Base-by-base conservation (phyloP, 2,329 filamentous ascomycete genomes). In the Alternaria arborescens region DNA sequence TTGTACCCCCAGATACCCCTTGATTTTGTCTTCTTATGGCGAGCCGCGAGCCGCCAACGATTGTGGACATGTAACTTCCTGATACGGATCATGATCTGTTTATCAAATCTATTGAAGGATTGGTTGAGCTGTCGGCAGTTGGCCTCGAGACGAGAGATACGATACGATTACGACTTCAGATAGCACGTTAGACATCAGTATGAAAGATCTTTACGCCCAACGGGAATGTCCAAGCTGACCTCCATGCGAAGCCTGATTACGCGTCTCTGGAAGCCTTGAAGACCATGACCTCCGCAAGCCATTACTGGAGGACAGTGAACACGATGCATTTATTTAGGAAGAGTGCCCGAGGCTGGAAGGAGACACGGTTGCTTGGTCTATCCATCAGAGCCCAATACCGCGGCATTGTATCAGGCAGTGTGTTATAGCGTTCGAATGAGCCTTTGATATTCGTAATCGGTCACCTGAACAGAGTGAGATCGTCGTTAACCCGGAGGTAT, bases 1-100 rank as follows among this genome's bases (percentile, higher is more conserved):
- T 26, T 40, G 52, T 58, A 58, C 55, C 55, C 54, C 55, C 30
- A 40, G 38, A 58, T 41, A 41, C 50, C 50, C 44, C 36, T 52
- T 52, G 22, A 41, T 11, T 16, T 24, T 50, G 16, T 20, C 46
- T 50, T 50, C 30, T 50, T 50, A 24, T 12, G 28, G 43, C 10
- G 5, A 50, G 46, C 46, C n/a, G 32, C 46, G 32, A 26, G 32
- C 14, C 32, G 14, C 32, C 11, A 34, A 12, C 30, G 7, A 26
- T 32, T 30, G 34, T 11, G 32, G 32, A 50, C 46, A 50, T 38
- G 46, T 24, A 24, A 26, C 20, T 34, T 50, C 14, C 30, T n/a
- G 32, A 34, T n/a, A 22, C 32, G 32, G 30, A 34, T n/a, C 30
- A 50, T 22, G 32, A 50, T 36, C 22, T 26, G 46, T 36, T 50